Conservation (phyloP, 257 asterid genomes). For the Solanum etuberosum region DNA sequence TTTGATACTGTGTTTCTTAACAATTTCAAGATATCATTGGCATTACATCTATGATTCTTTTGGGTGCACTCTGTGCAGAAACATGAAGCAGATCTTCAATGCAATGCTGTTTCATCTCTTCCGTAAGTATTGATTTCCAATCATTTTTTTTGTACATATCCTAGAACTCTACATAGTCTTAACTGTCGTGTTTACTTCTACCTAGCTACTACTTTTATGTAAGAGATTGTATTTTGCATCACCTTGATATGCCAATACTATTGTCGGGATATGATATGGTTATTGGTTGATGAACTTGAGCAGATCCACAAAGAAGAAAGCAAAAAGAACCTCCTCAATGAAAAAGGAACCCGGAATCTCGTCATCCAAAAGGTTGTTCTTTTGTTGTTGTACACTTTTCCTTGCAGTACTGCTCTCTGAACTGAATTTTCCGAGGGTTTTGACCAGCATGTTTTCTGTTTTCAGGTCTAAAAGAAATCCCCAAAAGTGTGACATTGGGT, state of each 20-base stretch:
- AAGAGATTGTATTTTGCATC: background rate
- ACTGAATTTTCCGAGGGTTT: background rate
- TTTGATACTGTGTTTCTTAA: background rate
- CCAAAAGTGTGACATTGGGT: background rate
- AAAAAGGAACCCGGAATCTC: background rate
- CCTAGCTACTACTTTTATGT: background rate
- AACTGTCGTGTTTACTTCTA: background rate
- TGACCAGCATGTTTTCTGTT: background rate
- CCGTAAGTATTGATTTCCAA: conserved; percentile 9
- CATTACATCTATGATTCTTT: background rate
- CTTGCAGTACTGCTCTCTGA: background rate
- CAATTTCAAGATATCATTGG: background rate
- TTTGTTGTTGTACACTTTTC: background rate
- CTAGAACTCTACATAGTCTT: background rate
- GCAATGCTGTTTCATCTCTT: conserved; percentile 1
- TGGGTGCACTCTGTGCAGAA: conserved; percentile 10
- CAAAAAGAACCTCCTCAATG: conserved; percentile 1
- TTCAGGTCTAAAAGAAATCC: background rate
- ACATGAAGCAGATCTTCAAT: background rate
- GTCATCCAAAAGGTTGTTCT: background rate
- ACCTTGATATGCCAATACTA: background rate
- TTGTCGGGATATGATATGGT: background rate
- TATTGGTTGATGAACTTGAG: background rate
- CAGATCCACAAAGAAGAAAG: background rate
- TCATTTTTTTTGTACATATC: background rate